Evolutionary conservation across 2,329 filamentous ascomycete species (phyloP), one percentile per base, ranked within the genome.

Genomic region (Trichoderma oligosporum): DNA sequence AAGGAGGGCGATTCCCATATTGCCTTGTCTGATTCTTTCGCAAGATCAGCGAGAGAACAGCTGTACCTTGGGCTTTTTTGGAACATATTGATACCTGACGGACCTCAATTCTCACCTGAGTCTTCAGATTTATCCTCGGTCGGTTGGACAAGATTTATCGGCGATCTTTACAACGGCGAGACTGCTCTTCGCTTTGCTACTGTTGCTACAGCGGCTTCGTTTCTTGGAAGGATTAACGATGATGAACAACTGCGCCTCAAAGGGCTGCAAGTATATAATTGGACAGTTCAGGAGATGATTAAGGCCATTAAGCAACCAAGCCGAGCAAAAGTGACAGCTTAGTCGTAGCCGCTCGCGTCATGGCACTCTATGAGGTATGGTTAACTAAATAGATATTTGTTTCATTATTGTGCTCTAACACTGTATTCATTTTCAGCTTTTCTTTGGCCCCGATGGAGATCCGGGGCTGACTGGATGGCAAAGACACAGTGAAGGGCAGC

Each of bases 211-310:
- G 53, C 53, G 16, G 25, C 53, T 39, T 56, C 33, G 9, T 33
- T 56, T 22, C 33, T 56, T 6, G 53, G 53, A 36, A 44, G 20
- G 24, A 29, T 45, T 6, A 56, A 46, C 14, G 7, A 48, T 16
- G 53, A 56, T 48, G 25, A 38, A n/a, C 53, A 56, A 18, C 9
- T 48, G n/a, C 36, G 44, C 14, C 5, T 46, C 42, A 56, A 56
- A 7, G 53, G 53, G 3, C 4, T 56, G 8, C 44, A 56, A 33
- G 44, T 48, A 25, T 56, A 56, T 18, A 56, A 33, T 8, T 56
- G 53, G 53, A 33, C 53, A 12, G 20, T 56, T 6, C 44, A 47
- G 9, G 53, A 56, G 44, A 56, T 56, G 53, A 38, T 56, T 12
- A 48, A 41, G 20, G 53, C 53, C 16, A 18, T 56, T 20, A 46